These are phyloP conservation scores for Agrocybe praecox DNA, from an alignment of 768 basidiomycete genomes.

Conservation along the genomic window DNA sequence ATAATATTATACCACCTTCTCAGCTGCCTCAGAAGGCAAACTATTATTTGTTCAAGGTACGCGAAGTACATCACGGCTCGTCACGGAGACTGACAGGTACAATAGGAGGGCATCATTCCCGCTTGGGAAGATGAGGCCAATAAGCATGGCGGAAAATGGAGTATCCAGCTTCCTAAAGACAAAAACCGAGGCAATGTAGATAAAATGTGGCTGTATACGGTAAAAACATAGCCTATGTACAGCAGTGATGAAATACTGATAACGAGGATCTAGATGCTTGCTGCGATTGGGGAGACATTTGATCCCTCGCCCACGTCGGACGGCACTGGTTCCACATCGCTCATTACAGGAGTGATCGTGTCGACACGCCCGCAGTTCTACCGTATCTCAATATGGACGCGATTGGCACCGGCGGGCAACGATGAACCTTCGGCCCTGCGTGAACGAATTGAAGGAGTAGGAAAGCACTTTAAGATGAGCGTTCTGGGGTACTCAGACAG, in stretches of 20 bases:
- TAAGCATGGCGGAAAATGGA: constrained; percentile 98
- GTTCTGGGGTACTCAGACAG: constrained; percentile 82
- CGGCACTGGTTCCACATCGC: constrained; percentile 49
- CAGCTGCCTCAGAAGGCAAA: constrained; percentile 95
- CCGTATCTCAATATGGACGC: constrained; percentile 97
- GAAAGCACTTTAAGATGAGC: constrained; percentile 87
- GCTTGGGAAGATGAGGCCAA: constrained; percentile 99
- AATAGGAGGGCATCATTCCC: constrained; percentile 91
- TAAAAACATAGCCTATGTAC: constrained; percentile 33
- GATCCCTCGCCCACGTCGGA: constrained; percentile 77
- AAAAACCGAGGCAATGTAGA: constrained; percentile 87
- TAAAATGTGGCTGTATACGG: constrained; percentile 98
- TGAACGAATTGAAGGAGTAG: constrained; percentile 82
- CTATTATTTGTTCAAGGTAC: constrained; percentile 97
- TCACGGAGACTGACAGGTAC: neutral
- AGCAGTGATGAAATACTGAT: constrained; percentile 6
- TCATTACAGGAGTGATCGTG: constrained; percentile 94
- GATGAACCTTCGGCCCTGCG: constrained; percentile 59
- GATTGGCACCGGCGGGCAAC: constrained; percentile 62
- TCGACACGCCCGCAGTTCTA: constrained; percentile 95
- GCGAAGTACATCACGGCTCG: neutral
- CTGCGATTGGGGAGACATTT: constrained; percentile 98
- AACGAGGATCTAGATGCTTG: constrained; percentile 78
- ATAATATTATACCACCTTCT: constrained; percentile 96
- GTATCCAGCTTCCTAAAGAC: constrained; percentile 94